Evolutionary conservation across 495 filamentous ascomycete species (phyloP), one percentile per base, ranked within the genome.

Genomic region (Hypomontagnella monticulosa): DNA sequence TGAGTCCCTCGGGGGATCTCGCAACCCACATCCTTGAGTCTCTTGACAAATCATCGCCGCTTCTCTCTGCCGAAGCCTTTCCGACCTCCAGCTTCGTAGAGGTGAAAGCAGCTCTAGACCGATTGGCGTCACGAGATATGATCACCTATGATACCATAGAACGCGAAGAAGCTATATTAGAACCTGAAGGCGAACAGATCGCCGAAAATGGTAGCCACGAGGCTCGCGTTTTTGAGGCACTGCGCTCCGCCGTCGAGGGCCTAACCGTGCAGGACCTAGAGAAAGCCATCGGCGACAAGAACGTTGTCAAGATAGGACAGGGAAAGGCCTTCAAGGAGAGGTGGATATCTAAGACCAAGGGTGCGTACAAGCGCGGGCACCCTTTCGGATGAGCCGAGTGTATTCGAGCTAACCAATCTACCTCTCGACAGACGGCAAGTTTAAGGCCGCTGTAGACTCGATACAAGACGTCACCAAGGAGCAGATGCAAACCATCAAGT

Each of bases 261-360:
- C 80, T 96, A 66, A 89, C 89, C 71, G 88, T 97, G 59, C 81
- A 85, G 63, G 93, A 97, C 60, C 79, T 97, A 61, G 83, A 87
- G 77, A 80, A 79, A 71, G 83, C 79, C 10, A 84, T 92, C 66
- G 91, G 96, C 43, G 92, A 92, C 67, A 90, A 91, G 78, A 89
- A 88, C n/a, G 86, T 88, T 47, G 88, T 90, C 57, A 96, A 93
- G 76, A 80, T 97, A 42, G 95, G 95, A n/a, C 91, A 94, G 74
- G 92, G 93, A 52, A 97, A 93, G 78, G 95, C 95, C 41, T 94
- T 98, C 81, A 97, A 93, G 83, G 89, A 91, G 72, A 93, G 92
- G 71, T 99, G 95, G 95, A 94, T 99, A 61, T 89, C 88, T 70
- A 97, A 95, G 79, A 93, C 90, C 59, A 88, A 89, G 71, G 89